These are phyloP conservation scores for Zygosaccharomyces rouxii DNA, from an alignment of 805 yeast species.

Conservation along the genomic window DNA sequence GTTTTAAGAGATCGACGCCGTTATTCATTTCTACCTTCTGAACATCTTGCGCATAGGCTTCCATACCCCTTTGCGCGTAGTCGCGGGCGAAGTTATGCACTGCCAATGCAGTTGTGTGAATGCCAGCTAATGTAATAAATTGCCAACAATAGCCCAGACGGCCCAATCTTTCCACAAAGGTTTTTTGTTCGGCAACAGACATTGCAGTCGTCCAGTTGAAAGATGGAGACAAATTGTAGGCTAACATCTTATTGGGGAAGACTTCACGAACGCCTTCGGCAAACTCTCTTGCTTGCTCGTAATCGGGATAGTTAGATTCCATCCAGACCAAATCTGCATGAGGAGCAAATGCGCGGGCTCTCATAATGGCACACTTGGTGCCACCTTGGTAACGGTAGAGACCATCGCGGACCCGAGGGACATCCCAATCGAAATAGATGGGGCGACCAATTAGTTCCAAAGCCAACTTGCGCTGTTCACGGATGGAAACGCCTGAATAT, in stretches of 20 bases:
- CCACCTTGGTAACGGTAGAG: slow-evolving; percentile 95
- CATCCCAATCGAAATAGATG: slow-evolving; percentile 89
- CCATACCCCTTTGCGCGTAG: slow-evolving; percentile 83
- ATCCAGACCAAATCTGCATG: slow-evolving; percentile 96
- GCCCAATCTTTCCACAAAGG: slow-evolving; percentile 82
- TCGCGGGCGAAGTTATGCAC: slow-evolving; percentile 78
- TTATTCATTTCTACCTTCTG: slow-evolving; percentile 84
- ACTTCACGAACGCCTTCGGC: slow-evolving; percentile 82
- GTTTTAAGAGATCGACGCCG: slow-evolving; percentile 94
- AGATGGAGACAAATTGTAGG: slow-evolving; percentile 94
- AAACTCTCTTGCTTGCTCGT: slow-evolving; percentile 87
- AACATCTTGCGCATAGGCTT: slow-evolving; percentile 84
- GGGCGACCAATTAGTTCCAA: slow-evolving; percentile 73
- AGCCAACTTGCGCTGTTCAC: slow-evolving; percentile 76
- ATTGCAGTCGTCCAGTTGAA: slow-evolving; percentile 97
- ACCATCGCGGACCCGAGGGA: slow-evolving; percentile 93
- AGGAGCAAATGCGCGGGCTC: slow-evolving; percentile 93
- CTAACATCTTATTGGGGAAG: slow-evolving; percentile 90
- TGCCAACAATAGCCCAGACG: slow-evolving; percentile 95
- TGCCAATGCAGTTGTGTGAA: slow-evolving; percentile 92
- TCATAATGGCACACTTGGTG: slow-evolving; percentile 93
- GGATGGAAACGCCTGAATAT: slow-evolving; percentile 66
- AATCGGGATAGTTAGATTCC: slow-evolving; percentile 96
- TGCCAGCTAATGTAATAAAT: slow-evolving; percentile 94
- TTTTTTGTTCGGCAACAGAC: slow-evolving; percentile 80